Evolutionary conservation across 371 early-diverging fungal genomes (phyloP), one percentile per base, ranked within the genome.

Genomic region (Encephalitozoon intestinalis): DNA sequence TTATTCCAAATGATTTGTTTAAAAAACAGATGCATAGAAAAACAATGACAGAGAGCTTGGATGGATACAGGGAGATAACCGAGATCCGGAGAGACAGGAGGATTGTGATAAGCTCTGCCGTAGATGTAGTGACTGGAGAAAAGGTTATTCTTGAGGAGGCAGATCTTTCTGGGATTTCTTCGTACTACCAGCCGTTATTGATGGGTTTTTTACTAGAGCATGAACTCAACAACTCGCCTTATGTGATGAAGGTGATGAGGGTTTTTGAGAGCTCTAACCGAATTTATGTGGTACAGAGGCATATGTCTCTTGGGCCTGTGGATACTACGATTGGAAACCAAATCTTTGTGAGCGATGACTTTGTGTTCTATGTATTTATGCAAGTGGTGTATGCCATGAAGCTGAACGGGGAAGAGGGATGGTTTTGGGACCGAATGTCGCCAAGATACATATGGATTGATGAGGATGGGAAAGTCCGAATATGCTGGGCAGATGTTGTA

Each of bases 1-100:
- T 66, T 66, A 39, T 49, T 49, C 7, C 49, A 30, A 50, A 44
- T 49, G 50, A 67, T 46, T 67, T 67, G 34, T 67, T 21, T 46
- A 31, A 49, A 46, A 67, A 69, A 53, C 40, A 51, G 53, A 69
- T 37, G 41, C 70, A 53, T 51, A 7, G 40, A 28, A 51, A 39
- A 52, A 40, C 37, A 53, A 26, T 53, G 18, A 37, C 15, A 2
- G 15, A 39, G 51, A 34, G 26, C 18, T 21, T 51, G 40, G 12
- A 2, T 5, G 28, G 37, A 52, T 69, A 69, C 25, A 25, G 53
- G 4, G 26, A 37, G 25, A 0, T 34, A 0, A 15, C 4, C 7
- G 41, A 9, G 5, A 3, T 53, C 54, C 15, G 53, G 11, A 18
- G 37, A 18, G 25, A 53, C 25, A 18, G 40, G 28, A 23, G 30